Base-by-base conservation (phyloP, 2,329 filamentous ascomycete genomes). In the Capronia epimyces region DNA sequence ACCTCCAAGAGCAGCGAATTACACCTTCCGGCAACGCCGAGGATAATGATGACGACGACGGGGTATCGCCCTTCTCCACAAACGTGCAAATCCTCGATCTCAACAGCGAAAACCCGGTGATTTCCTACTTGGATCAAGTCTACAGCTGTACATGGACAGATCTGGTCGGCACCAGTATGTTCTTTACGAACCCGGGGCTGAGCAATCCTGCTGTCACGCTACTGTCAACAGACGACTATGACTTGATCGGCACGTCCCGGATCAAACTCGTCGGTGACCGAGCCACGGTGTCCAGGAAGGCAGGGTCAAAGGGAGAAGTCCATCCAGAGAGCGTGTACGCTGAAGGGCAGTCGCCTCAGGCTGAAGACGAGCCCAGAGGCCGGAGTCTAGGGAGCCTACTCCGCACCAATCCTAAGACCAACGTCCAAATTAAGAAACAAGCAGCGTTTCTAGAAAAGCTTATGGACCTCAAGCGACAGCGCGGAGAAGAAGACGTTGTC, bases 141-240 rank as follows among this genome's bases (percentile, higher is more conserved):
- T 93, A 90, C 65, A 82, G 81, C 57, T 91, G 89, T 58, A 72
- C 81, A 40, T 97, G 91, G 91, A 79, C 81, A 9, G 82, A 87
- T 55, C 85, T 89, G 53, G 80, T 95, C 37, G 91, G 91, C 29
- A 95, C 89, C 0, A 88, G 94, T 60, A 72, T 90, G 57, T 79
- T 95, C 36, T 84, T 96, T 62, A 77, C 76, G 1, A 69, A 69
- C 13, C 77, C 75, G 67, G 79, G 32, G 77, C 75, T n/a, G 70
- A 73, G 25, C 66, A 46, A 63, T 59, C 18, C 61, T 57, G 44
- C 63, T 62, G 18, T 61, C 63, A 45, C 49, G 13, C 21, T 55
- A 12, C 47, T 27, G 22, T 56, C 53, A 12, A 56, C 52, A 3
- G 74, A 78, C 18, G 76, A 79, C 20, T 81, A 87, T 31, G 85